Evolutionary conservation across 495 filamentous ascomycete species (phyloP).

Genomic region (Xylaria grammica): DNA sequence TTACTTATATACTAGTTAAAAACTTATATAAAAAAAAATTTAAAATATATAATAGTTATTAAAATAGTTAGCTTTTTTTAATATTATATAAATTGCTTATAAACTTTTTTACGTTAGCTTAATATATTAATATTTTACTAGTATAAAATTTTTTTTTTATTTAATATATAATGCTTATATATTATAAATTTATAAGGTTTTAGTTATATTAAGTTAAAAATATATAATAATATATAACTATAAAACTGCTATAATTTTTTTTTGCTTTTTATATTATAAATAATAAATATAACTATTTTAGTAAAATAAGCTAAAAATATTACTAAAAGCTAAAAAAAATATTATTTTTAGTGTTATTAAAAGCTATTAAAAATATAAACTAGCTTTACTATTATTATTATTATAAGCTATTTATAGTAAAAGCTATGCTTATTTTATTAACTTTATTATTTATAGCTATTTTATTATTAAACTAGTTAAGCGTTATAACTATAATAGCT

Average conservation of each 20-base stretch:
- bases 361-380: no score
- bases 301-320: no score
- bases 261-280: neutral
- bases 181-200: neutral
- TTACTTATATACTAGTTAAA: no score
- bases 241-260: constrained; percentile 14
- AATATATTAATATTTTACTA: constrained; percentile 24
- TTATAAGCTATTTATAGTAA: no score
- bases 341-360: constrained; percentile 1
- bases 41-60: constrained; percentile 20
- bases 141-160: constrained; percentile 4
- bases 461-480: neutral
- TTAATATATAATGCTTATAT: neutral
- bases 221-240: constrained; percentile 17
- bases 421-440: no score
- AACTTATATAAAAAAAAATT: no score
- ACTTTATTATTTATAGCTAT: no score
- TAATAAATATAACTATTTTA: no score
- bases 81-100: constrained; percentile 23
- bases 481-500: neutral
- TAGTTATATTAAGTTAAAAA: constrained; percentile 27
- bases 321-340: neutral
- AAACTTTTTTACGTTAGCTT: constrained; percentile 23
- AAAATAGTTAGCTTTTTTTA: no score
- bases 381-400: no score